These are phyloP conservation scores for Penicillium pancosmium DNA, from an alignment of 495 filamentous ascomycete species.

Conservation along the genomic window DNA sequence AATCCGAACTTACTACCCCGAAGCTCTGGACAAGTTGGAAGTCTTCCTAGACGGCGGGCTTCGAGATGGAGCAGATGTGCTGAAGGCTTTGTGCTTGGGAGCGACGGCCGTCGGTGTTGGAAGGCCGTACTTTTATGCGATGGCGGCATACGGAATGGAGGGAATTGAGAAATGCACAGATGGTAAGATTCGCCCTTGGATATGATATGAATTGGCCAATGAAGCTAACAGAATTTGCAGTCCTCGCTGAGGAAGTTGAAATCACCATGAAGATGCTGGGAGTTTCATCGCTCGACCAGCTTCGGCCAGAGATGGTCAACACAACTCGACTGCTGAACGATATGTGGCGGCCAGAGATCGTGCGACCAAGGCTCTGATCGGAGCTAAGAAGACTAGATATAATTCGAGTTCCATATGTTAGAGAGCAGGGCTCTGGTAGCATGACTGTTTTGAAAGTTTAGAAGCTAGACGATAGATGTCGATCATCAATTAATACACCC, in stretches of 20 bases:
- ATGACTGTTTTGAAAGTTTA: not conserved
- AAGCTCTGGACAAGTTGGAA: constrained; percentile 17
- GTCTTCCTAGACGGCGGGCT: constrained; percentile 20
- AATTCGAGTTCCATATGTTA: not conserved
- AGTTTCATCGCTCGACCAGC: constrained; percentile 21
- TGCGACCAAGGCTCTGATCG: not conserved
- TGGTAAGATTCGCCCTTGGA: constrained; percentile 12
- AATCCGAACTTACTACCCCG: constrained; percentile 18
- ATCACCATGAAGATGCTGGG: constrained; percentile 29
- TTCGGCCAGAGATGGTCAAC: constrained; percentile 26
- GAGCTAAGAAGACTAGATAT: not conserved
- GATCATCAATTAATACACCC: not conserved
- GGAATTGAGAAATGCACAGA: constrained; percentile 24
- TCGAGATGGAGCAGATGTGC: constrained; percentile 20
- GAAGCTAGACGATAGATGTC: constrained; percentile 1
- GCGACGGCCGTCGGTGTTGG: constrained; percentile 19
- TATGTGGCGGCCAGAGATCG: constrained; percentile 25
- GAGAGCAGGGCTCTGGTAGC: too few relatives aligned
- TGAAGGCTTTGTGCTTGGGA: constrained; percentile 22
- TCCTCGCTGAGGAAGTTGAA: constrained; percentile 26
- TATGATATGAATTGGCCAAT: not conserved
- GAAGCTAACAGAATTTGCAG: constrained; percentile 2
- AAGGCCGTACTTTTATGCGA: constrained; percentile 23
- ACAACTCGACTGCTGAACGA: constrained; percentile 24
- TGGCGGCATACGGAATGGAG: constrained; percentile 19